Conservation (phyloP, 1,284 basidiomycete genomes). For the Cryptococcus sp. region DNA sequence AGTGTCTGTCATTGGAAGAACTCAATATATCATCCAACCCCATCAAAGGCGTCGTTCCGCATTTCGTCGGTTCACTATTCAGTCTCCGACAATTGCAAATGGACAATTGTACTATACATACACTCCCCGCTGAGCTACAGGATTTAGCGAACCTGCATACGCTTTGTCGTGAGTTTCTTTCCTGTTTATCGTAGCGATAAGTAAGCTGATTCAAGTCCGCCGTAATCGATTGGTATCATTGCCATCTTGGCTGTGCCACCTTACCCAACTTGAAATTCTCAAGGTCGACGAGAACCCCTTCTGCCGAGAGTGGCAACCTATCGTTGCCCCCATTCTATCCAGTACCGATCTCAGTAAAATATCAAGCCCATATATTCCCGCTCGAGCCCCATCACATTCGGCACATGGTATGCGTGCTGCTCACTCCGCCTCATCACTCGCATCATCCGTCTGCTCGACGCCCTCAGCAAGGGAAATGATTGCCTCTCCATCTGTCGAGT, state of each 20-base stretch:
- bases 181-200: slow-evolving; percentile 8
- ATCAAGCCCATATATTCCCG: background rate
- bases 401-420: slow-evolving; percentile 15
- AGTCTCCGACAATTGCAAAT: slow-evolving; percentile 82
- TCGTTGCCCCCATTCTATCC: slow-evolving; percentile 64
- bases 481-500: background rate
- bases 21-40: slow-evolving; percentile 90
- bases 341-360: slow-evolving; percentile 8
- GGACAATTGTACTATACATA: slow-evolving; percentile 75
- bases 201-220: slow-evolving; percentile 47
- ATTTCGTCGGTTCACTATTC: slow-evolving; percentile 70
- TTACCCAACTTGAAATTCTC: slow-evolving; percentile 75
- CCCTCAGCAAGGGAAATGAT: slow-evolving; percentile 10
- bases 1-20: slow-evolving; percentile 81
- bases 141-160: slow-evolving; percentile 73
- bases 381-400: slow-evolving; percentile 9
- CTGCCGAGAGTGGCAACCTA: slow-evolving; percentile 80
- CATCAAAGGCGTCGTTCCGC: slow-evolving; percentile 71
- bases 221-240: slow-evolving; percentile 83
- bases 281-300: slow-evolving; percentile 92
- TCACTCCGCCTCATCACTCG: slow-evolving; percentile 19
- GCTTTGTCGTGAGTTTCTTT: slow-evolving; percentile 59
- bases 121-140: slow-evolving; percentile 65
- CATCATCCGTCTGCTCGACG: slow-evolving; percentile 11
- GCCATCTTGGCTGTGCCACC: slow-evolving; percentile 86